Percentiles rank a stretch among this genome's conserved stretches.
Conservation (phyloP, 305 asterid species). For the Fraxinus dipetala region DNA sequence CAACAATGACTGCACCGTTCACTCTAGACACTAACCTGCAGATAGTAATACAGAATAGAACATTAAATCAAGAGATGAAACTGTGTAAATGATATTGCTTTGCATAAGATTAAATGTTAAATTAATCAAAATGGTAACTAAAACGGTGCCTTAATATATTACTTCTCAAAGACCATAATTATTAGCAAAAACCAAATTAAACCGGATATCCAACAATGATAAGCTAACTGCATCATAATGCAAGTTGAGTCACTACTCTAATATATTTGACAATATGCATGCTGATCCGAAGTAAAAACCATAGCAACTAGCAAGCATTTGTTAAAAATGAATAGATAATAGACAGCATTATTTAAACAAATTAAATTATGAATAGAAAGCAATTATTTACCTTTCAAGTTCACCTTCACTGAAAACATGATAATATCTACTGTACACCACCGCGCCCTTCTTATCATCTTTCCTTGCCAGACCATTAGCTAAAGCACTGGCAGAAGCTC, state of each 20-base stretch:
- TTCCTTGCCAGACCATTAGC: constrained; percentile 84
- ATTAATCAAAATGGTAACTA: neutral
- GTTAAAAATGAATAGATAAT: neutral
- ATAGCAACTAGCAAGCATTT: neutral
- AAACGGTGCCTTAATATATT: neutral
- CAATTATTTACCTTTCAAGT: constrained; percentile 67
- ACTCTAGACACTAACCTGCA: constrained; percentile 64
- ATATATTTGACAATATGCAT: neutral
- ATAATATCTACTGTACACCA: constrained; percentile 86
- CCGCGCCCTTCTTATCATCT: constrained; percentile 90
- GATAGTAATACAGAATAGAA: neutral
- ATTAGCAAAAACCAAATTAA: neutral
- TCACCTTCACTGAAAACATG: constrained; percentile 97
- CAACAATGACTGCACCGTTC: constrained; percentile 67
- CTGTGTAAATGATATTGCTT: neutral
- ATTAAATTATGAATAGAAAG: neutral
- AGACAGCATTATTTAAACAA: neutral
- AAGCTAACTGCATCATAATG: neutral
- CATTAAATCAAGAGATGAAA: constrained; percentile 3
- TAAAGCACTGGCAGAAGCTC: constrained; percentile 77
- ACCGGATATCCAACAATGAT: neutral
- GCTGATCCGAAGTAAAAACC: neutral
- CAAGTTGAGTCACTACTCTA: neutral
- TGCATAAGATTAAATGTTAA: neutral
- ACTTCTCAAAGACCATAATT: neutral